Conservation (phyloP, 148 eudicot genomes). For the Fallopia convolvulus region DNA sequence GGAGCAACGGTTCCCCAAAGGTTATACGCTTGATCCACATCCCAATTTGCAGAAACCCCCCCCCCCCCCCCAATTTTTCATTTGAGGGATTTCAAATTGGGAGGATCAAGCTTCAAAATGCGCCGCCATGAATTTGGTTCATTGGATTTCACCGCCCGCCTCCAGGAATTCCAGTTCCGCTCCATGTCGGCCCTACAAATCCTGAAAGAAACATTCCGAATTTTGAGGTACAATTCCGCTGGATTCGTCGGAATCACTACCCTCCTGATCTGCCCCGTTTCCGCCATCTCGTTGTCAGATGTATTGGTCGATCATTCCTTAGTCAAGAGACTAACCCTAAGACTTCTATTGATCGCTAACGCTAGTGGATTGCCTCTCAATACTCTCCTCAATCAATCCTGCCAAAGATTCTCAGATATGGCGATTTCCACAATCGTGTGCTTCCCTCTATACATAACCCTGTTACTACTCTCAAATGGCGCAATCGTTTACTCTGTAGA, state of each 20-base stretch:
- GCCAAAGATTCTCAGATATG: constrained; percentile 63
- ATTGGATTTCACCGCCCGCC: constrained; percentile 5
- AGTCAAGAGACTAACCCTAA: constrained; percentile 50
- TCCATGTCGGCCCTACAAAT: constrained; percentile 68
- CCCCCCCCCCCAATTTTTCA: neutral
- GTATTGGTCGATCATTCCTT: constrained; percentile 57
- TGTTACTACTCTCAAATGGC: constrained; percentile 71
- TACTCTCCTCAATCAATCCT: constrained; percentile 61
- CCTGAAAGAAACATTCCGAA: constrained; percentile 70
- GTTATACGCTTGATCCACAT: neutral
- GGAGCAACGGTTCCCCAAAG: neutral
- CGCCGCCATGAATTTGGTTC: constrained; percentile 10
- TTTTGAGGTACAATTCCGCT: constrained; percentile 56
- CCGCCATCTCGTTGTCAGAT: constrained; percentile 61
- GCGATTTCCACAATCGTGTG: constrained; percentile 55
- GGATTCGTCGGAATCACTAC: constrained; percentile 63
- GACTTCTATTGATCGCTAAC: constrained; percentile 56
- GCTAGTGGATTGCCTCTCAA: constrained; percentile 71
- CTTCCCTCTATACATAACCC: constrained; percentile 63
- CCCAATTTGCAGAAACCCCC: neutral
- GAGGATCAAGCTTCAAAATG: neutral
- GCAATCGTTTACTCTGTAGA: constrained; percentile 83
- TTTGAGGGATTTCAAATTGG: neutral
- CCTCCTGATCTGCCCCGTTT: constrained; percentile 73
- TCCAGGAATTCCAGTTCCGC: constrained; percentile 18